phyloP scores from a whole-genome alignment of 345 rosid genomes.

The Heritiera littoralis region DNA sequence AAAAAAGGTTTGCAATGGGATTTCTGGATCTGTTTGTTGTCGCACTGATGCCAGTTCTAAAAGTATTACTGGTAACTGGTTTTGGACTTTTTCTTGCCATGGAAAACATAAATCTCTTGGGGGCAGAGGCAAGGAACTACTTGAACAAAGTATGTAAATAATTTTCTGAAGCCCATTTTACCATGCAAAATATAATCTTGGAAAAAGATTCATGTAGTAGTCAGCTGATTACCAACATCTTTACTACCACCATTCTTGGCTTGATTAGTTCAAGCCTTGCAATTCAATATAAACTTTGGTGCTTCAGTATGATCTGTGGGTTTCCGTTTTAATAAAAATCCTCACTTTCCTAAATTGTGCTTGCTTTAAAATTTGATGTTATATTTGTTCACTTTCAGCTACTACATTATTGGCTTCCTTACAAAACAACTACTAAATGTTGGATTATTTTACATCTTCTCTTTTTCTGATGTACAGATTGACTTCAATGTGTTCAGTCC shows the following conservation, averaged over 20 bases:
- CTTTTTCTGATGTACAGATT: constrained; percentile 25
- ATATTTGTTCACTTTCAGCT: no score
- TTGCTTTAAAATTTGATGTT: background rate
- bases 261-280: background rate
- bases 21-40: constrained; percentile 36
- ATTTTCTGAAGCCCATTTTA: background rate
- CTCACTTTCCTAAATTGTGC: background rate
- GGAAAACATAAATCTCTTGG: constrained; percentile 37
- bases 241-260: background rate
- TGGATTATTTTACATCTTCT: background rate
- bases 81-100: constrained; percentile 42
- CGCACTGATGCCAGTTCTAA: constrained; percentile 42
- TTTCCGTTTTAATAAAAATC: background rate
- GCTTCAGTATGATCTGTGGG: background rate
- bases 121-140: constrained; percentile 31
- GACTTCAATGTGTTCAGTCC: constrained; percentile 44
- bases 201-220: background rate
- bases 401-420: background rate
- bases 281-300: background rate
- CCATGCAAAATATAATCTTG: background rate
- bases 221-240: background rate
- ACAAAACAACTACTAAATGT: background rate
- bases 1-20: constrained; percentile 28
- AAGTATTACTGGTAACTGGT: constrained; percentile 43
- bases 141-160: constrained; percentile 32